Evolutionary conservation across 805 yeast genomes (phyloP), one percentile per base, ranked within the genome.

Genomic region (Starmerella kuoi): DNA sequence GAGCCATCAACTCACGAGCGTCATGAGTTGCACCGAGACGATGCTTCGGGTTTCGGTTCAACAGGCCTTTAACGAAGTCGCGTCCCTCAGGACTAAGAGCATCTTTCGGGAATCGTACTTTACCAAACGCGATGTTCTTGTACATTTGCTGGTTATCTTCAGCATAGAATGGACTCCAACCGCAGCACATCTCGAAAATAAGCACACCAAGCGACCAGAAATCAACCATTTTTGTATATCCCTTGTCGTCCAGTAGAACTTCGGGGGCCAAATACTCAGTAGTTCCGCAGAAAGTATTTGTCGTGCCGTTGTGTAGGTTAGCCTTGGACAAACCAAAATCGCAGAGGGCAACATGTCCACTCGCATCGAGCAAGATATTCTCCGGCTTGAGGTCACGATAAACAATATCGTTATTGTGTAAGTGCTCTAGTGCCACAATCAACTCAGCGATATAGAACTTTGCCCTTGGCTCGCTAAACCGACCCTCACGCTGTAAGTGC

Each of bases 111-210:
- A 91, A 91, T 57, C 95, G 73, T 35, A 91, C 97, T 62, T 88
- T 91, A 49, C 98, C 98, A 64, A 86, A 91, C 4, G 97, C 98
- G 66, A 91, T 91, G 64, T 91, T 91, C 66, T 88, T 91, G 66
- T 91, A 91, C 98, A 91, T 91, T 63, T 91, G 95, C 66, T 91
- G 97, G 38, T 94, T 86, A 61, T 85, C 88, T 49, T 88, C 96
- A 22, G 97, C 98, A 57, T 85, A 91, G 62, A 91, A 91, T 42
- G 98, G 98, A 4, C 95, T 82, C 98, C 97, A 91, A 39, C 98
- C 98, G 66, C 97, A 91, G 63, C 97, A 87, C 98, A 91, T 91
- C 66, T 91, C 98, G 63, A 91, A 91, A 35, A 91, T 86, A 45
- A 91, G 68, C 21, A 91, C 98, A 46, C 98, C 98, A 45, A 91